These are phyloP conservation scores for Oxalis stricta DNA, from an alignment of 441 rosid genomes.

Conservation along the genomic window DNA sequence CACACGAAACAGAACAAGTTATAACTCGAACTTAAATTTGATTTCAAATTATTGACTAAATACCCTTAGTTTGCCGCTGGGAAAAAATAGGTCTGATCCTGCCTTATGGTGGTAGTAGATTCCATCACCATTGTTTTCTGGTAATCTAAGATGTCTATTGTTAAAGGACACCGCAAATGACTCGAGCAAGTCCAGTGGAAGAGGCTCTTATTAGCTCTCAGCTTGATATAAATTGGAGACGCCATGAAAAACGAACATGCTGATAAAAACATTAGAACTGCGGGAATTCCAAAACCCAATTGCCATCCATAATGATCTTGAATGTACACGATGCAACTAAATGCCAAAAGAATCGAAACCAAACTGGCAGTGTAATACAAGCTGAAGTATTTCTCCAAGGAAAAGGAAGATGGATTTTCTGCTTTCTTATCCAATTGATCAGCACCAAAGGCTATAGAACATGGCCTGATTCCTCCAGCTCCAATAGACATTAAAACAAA, in stretches of 20 bases:
- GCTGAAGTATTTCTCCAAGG: slow-evolving; percentile 27
- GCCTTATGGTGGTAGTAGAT: slow-evolving; percentile 6
- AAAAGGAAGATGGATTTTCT: slow-evolving; percentile 4
- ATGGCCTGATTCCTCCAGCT: slow-evolving; percentile 45
- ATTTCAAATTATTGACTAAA: too few relatives aligned
- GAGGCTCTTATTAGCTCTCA: slow-evolving; percentile 23
- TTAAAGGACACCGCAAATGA: slow-evolving; percentile 28
- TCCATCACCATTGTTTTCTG: neutral
- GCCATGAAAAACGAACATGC: slow-evolving; percentile 32
- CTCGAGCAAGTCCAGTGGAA: slow-evolving; percentile 40
- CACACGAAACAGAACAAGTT: neutral
- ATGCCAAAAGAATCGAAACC: slow-evolving; percentile 19
- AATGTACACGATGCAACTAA: slow-evolving; percentile 40
- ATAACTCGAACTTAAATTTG: neutral
- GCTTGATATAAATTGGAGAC: slow-evolving; percentile 32
- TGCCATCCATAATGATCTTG: slow-evolving; percentile 53
- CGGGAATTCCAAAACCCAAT: slow-evolving; percentile 46
- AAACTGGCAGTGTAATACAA: slow-evolving; percentile 32
- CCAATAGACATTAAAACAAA: slow-evolving; percentile 42
- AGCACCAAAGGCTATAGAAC: slow-evolving; percentile 40
- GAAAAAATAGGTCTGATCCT: slow-evolving; percentile 17
- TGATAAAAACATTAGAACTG: slow-evolving; percentile 31
- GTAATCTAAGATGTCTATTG: slow-evolving; percentile 17
- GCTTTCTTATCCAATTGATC: slow-evolving; percentile 25
- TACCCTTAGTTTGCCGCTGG: slow-evolving; percentile 45